A percentile compares a stretch with the other conserved stretches of the same genome.
Conservation (phyloP, 75 land plant species). For the Selaginella moellendorffii region DNA sequence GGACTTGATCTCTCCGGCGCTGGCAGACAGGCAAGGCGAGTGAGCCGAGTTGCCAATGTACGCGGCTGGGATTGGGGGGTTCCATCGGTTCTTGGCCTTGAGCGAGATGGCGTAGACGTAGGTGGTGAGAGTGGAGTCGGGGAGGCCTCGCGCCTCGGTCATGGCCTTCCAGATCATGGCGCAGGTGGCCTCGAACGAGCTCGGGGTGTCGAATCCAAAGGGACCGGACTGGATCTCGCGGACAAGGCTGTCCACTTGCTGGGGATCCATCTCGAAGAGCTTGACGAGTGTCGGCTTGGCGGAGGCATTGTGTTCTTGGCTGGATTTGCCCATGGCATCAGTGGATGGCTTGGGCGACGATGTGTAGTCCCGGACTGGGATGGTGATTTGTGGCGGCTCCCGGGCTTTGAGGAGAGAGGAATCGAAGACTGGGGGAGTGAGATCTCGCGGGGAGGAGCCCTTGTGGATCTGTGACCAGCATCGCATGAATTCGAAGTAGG, state of each 20-base stretch:
- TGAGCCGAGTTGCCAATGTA: constrained; percentile 1
- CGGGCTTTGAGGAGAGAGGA: not conserved
- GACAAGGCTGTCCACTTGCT: not conserved
- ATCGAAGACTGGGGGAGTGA: not conserved
- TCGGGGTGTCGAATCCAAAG: not conserved
- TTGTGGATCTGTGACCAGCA: not conserved
- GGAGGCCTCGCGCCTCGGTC: not conserved
- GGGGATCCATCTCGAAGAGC: not conserved
- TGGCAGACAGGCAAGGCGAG: not conserved
- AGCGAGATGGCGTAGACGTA: not conserved
- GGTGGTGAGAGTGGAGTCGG: not conserved
- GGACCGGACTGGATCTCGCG: constrained; percentile 1
- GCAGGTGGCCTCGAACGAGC: constrained; percentile 1
- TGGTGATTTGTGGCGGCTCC: not conserved
- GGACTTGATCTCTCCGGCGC: constrained; percentile 1
- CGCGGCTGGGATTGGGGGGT: not conserved
- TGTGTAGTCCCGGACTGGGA: constrained; percentile 2
- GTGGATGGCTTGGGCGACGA: not conserved
- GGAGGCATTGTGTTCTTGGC: no score
- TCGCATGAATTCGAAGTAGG: not conserved
- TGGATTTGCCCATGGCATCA: not conserved
- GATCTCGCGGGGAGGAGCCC: not conserved
- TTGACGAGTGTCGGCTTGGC: not conserved
- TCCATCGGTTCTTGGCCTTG: not conserved
- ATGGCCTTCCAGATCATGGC: not conserved